Base-by-base conservation (phyloP, 202 grass and related monocot genomes). In the Panicum hallii region DNA sequence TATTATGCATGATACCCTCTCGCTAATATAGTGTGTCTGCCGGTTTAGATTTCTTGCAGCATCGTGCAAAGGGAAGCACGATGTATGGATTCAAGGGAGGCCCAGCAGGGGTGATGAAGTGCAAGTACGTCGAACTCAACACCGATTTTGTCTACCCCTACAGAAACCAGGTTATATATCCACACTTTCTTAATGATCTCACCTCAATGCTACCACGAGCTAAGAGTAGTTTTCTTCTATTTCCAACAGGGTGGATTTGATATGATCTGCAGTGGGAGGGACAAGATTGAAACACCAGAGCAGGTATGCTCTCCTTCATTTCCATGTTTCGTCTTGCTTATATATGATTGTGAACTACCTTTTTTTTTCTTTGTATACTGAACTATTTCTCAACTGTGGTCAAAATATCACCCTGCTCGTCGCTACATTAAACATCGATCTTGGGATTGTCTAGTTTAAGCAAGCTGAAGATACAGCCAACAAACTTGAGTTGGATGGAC, bases 181-280 rank as follows among this genome's bases (percentile, higher is more conserved):
- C 45, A 46, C 12, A 3, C 40, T 81, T 72, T 20, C 11, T 36
- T 36, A 15, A 23, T 32, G 5, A 26, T 14, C 20, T 52, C 23
- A 40, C 1, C 26, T 26, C 26, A 26, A 26, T 26, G 26, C 26
- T 26, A 26, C 26, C 26, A 26, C 4, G 49, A 46, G 23, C 23
- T 76, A 79, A 82, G 49, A 34, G 1, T 20, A 6, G 30, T 28
- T 65, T 30, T 19, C 58, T 61, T 84, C 72, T 67, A 48, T 45
- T 63, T 46, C 61, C 9, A 63, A 82, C 56, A 98, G 97, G 97
- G 97, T 52, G 97, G 97, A 80, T 99, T 99, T 65, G 97, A 99
- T 72, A 99, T 99, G 97, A 99, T 99, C 81, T 99, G 97, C 83
- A 99, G 97, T 78, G 97, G 97, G 85, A 96, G 97, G 86, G 97